A percentile compares a stretch with the other conserved stretches of the same genome.
Conservation (phyloP, 176 grass and related monocot species). For the Poa annua region DNA sequence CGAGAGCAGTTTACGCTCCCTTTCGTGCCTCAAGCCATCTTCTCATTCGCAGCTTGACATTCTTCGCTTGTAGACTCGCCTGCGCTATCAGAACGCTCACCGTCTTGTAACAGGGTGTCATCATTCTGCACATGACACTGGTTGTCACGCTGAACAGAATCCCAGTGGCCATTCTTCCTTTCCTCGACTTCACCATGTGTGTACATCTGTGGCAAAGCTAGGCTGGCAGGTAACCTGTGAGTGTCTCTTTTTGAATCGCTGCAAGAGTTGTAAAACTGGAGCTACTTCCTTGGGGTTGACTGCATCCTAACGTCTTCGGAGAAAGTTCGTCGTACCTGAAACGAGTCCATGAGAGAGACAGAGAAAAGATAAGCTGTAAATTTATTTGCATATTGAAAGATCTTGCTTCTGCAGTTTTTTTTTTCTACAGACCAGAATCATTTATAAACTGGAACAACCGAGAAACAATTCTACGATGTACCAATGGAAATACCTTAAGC, state of each 20-base stretch:
- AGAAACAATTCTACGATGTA: not conserved
- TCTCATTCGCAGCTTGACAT: constrained; percentile 27
- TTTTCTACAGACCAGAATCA: constrained; percentile 5
- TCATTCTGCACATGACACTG: not conserved
- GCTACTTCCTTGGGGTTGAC: constrained; percentile 58
- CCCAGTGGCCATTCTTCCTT: constrained; percentile 19
- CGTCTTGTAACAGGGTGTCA: constrained; percentile 36
- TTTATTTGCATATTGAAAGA: constrained; percentile 6
- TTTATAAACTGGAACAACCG: constrained; percentile 4
- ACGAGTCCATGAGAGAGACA: not conserved
- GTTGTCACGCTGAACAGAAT: constrained; percentile 22
- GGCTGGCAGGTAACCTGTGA: constrained; percentile 28
- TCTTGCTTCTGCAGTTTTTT: not conserved
- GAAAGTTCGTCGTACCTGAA: constrained; percentile 44
- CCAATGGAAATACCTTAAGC: not conserved
- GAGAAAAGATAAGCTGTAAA: not conserved
- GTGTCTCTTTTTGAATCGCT: constrained; percentile 47
- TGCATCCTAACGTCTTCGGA: constrained; percentile 34
- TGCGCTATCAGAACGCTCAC: constrained; percentile 21
- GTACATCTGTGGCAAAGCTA: constrained; percentile 31
- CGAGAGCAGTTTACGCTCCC: constrained; percentile 4
- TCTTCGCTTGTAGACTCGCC: constrained; percentile 35
- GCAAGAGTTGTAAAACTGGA: constrained; percentile 26
- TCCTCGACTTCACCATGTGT: constrained; percentile 21
- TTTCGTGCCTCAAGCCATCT: constrained; percentile 38